Evolutionary conservation across 495 filamentous ascomycete genomes (phyloP).

Genomic region (Bathelium albidoporum): DNA sequence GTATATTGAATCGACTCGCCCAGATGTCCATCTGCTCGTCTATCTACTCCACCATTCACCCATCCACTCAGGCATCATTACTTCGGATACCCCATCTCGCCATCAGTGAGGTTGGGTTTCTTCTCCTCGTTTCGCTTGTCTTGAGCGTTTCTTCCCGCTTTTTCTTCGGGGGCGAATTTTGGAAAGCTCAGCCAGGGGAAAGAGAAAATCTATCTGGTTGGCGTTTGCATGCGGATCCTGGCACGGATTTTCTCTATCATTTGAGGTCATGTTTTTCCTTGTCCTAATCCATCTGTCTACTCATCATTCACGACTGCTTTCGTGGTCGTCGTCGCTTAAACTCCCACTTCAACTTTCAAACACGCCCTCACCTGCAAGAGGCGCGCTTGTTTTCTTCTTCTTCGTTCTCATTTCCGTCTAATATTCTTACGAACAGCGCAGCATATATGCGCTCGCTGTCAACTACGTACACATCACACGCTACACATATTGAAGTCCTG

Average conservation of each 20-base stretch:
- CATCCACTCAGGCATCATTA: too few species aligned
- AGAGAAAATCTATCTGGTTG: neutral
- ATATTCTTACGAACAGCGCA: neutral
- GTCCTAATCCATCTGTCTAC: too few species aligned
- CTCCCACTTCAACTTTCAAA: too few species aligned
- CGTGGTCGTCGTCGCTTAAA: neutral
- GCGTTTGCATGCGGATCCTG: too few species aligned
- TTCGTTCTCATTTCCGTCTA: neutral
- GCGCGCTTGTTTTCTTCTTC: neutral
- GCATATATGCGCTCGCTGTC: neutral
- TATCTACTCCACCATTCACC: too few species aligned
- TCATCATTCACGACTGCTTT: neutral
- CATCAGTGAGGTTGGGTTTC: neutral
- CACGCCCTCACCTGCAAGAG: too few species aligned
- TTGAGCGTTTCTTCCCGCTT: neutral
- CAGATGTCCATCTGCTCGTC: too few species aligned
- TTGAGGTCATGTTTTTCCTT: too few species aligned
- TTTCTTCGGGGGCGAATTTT: neutral
- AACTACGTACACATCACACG: too few species aligned
- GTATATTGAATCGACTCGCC: too few species aligned
- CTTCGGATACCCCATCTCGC: too few species aligned
- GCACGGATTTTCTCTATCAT: too few species aligned
- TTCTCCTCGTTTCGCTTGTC: neutral
- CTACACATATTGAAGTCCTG: neutral
- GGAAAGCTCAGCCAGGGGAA: neutral